Evolutionary conservation across 139 green algal species (phyloP), one percentile per base, ranked within the genome.

Genomic region (Volvox reticuliferus): DNA sequence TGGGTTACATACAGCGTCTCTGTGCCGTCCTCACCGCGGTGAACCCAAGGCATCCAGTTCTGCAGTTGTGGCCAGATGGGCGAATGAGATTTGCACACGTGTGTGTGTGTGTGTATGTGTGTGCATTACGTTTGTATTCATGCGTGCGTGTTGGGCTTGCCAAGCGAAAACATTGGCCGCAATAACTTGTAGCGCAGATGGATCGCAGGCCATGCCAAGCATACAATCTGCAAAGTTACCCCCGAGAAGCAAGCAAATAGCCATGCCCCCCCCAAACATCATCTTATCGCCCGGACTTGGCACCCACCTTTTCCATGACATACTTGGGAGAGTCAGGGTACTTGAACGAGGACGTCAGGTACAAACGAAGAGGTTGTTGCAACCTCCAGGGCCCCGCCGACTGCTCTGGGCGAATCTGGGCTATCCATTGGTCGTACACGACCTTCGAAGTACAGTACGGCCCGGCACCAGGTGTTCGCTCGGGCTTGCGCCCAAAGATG

Each of bases 11-110:
- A 75, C 73, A 94, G 73, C 1, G 37, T 50, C 86, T 94, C 89
- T 1, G 22, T 32, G 28, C 82, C 88, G 85, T 67, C 33, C 0
- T 20, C 5, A 24, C 87, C 44, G 68, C n/a, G 76, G 89, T 93
- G 92, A 24, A 91, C 73, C 77, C 88, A 94, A 0, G 92, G 92
- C 92, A 94, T 94, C 92, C 92, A 94, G 85, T 94, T 94, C 86
- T 90, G 86, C 44, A 9, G 9, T 55, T 55, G 44, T 9, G 44
- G 44, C 44, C 44, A 55, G 44, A 55, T 5, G 9, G 44, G 5
- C 9, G 9, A 55, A 55, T 5, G 44, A 55, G 5, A 9, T 55
- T 5, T 55, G 44, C 9, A 9, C 44, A 55, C 44, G 5, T 9
- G 9, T 55, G 5, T 55, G 44, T 9, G 5, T 55, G 5, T 55